These are phyloP conservation scores for Blumeriella jaapii DNA, from an alignment of 2,329 filamentous ascomycete genomes.

Conservation along the genomic window DNA sequence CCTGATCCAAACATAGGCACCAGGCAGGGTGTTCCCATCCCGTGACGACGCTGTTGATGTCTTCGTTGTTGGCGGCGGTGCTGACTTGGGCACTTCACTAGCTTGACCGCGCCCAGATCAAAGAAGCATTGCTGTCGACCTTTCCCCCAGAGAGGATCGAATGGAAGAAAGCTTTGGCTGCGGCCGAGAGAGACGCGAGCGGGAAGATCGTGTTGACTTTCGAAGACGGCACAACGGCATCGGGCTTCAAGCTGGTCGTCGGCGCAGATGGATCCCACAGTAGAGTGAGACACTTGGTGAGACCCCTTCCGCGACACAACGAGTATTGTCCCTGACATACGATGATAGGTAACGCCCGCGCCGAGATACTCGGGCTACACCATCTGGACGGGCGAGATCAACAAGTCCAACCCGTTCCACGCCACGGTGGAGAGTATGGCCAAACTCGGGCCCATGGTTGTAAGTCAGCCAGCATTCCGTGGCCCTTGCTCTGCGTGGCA, in stretches of 20 bases:
- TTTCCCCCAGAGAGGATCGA: background rate
- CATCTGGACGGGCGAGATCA: background rate
- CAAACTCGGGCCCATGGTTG: background rate
- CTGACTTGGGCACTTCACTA: no score
- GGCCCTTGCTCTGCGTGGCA: no score
- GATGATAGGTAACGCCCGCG: conserved; percentile 2
- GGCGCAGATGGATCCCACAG: conserved; percentile 33
- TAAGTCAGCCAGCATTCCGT: no score
- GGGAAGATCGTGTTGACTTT: background rate
- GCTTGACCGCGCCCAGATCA: background rate
- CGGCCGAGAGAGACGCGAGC: background rate
- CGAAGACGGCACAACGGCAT: conserved; percentile 5
- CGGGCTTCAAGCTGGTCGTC: conserved; percentile 29
- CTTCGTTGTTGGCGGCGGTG: no score
- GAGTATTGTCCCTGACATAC: no score
- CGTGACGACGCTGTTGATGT: no score
- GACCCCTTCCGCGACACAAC: no score
- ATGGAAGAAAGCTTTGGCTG: background rate
- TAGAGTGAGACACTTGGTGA: conserved; percentile 26
- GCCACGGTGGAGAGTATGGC: background rate
- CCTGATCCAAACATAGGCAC: no score
- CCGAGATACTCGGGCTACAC: background rate
- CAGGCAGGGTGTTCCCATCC: no score
- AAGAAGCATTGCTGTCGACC: background rate
- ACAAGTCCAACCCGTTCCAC: background rate